Base-by-base conservation (phyloP, 2,329 filamentous ascomycete species). In the Colletotrichum sp. region DNA sequence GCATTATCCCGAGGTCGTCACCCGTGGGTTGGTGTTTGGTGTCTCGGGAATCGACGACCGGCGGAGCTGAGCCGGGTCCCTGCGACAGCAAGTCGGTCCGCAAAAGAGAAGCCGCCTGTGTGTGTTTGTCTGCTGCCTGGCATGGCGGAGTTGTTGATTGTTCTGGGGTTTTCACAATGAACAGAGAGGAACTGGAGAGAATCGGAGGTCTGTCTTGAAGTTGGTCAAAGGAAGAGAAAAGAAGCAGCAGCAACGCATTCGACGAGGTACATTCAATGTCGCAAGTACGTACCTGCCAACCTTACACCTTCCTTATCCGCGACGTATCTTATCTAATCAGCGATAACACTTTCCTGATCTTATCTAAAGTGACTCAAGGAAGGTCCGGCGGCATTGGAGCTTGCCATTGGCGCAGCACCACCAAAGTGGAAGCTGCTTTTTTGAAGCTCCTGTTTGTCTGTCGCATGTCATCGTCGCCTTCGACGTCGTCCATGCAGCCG, bases 21-120 rank as follows among this genome's bases (percentile, higher is more conserved):
- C 34, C 70, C 64, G 64, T 52, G 28, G n/a, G 43, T 34, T 65
- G 15, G 28, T 75, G 73, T 75, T 75, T 75, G 73, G 64, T 75
- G 73, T 75, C 73, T 75, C 70, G 64, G 73, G 73, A 75, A 48
- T 75, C 64, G 43, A 73, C 30, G 55, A 24, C 72, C 28, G 61
- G 32, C 18, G 32, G 24, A 73, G 57, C 64, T 68, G 64, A 73
- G 64, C 68, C 55, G 55, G 52, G 63, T 66, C 63, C 57, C 57
- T 52, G 73, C 73, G 26, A 63, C 34, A 9, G 16, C 24, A 65
- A 64, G 28, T 68, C 73, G 73, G 70, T 36, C 73, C 70, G 70
- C 34, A 30, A 48, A 48, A 18, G 24, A 63, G 10, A 15, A 34
- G 57, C 7, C n/a, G 24, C 13, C 26, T 24, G 16, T 16, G 52